Percentiles rank a stretch among this genome's conserved stretches.
These are phyloP conservation scores for Flaveria sonorensis DNA, from an alignment of 129 eudicot species.

Conservation along the genomic window DNA sequence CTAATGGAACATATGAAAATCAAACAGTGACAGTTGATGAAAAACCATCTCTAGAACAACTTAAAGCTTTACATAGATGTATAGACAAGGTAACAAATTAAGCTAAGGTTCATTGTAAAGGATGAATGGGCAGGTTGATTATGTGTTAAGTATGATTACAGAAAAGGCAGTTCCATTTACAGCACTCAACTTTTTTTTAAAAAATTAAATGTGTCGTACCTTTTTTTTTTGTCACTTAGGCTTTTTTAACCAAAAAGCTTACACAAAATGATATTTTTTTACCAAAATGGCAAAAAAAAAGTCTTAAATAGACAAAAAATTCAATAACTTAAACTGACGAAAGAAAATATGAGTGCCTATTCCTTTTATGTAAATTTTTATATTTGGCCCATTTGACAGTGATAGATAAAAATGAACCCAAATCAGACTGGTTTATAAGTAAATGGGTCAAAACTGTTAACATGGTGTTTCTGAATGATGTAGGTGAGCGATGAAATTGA, in stretches of 20 bases:
- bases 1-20: constrained; percentile 66
- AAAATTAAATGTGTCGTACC: neutral
- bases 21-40: constrained; percentile 69
- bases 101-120: neutral
- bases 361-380: neutral
- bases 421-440: neutral
- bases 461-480: constrained; percentile 19
- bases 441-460: neutral
- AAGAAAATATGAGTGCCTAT: neutral
- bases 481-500: constrained; percentile 94
- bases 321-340: no score
- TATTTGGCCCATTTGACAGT: neutral
- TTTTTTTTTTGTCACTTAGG: neutral
- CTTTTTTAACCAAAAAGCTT: neutral
- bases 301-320: neutral
- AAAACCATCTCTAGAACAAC: constrained; percentile 83
- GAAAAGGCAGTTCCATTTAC: neutral
- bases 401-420: neutral
- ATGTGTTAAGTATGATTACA: neutral
- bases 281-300: neutral
- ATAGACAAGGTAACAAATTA: constrained; percentile 59
- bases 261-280: neutral
- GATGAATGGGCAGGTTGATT: neutral
- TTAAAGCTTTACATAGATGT: constrained; percentile 81
- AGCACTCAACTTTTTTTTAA: neutral